Percentiles rank a stretch among this genome's conserved stretches.
These are phyloP conservation scores for Drechmeria coniospora DNA, from an alignment of 2,329 filamentous ascomycete genomes.

Conservation along the genomic window DNA sequence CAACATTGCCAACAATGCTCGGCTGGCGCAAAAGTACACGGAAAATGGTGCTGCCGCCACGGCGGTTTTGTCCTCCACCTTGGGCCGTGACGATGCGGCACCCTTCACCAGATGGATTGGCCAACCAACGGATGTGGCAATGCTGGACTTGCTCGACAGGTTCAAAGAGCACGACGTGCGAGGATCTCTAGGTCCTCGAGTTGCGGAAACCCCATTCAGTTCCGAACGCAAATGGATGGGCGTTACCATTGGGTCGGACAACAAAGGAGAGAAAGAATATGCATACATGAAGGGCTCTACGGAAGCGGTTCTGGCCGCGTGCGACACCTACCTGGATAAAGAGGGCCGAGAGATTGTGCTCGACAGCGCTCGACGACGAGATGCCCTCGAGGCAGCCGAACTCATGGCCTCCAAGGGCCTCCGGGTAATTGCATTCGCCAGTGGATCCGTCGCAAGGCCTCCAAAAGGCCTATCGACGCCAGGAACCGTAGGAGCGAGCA, in stretches of 20 bases:
- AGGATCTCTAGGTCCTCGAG: slow-evolving; percentile 66
- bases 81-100: slow-evolving; percentile 41
- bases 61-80: slow-evolving; percentile 74
- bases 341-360: slow-evolving; percentile 78
- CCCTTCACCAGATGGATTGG: slow-evolving; percentile 83
- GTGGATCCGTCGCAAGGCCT: slow-evolving; percentile 48
- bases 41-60: slow-evolving; percentile 52
- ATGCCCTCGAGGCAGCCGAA: slow-evolving; percentile 67
- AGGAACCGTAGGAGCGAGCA: slow-evolving; percentile 31
- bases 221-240: slow-evolving; percentile 99
- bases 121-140: slow-evolving; percentile 94
- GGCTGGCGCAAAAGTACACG: slow-evolving; percentile 58
- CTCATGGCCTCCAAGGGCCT: slow-evolving; percentile 80
- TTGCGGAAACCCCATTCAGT: slow-evolving; percentile 84
- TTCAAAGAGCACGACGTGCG: slow-evolving; percentile 87
- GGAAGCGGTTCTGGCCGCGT: slow-evolving; percentile 71
- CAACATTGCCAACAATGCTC: slow-evolving; percentile 91
- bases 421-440: slow-evolving; percentile 84
- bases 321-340: slow-evolving; percentile 76
- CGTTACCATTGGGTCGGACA: slow-evolving; percentile 57
- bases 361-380: slow-evolving; percentile 57
- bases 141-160: slow-evolving; percentile 80
- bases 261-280: slow-evolving; percentile 52
- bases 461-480: slow-evolving; percentile 23
- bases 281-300: slow-evolving; percentile 94